Evolutionary conservation across 1,139 yeast genomes (phyloP).

Genomic region (Candida sojae): DNA sequence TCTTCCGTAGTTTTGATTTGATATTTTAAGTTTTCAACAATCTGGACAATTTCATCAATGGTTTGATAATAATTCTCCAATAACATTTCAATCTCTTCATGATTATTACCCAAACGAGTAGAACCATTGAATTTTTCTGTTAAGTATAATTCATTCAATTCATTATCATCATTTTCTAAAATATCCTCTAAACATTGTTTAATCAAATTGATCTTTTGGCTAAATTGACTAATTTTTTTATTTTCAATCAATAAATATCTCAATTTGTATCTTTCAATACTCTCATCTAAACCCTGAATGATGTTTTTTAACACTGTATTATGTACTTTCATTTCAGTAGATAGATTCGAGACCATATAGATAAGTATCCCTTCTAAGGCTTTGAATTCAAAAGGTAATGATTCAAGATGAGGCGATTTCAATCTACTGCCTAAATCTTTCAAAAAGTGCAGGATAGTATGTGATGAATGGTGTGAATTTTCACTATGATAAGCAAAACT

Average conservation of each 20-base stretch:
- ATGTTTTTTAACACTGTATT: conserved; percentile 40
- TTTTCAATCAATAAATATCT: conserved; percentile 45
- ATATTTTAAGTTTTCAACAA: conserved; percentile 39
- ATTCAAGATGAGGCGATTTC: conserved; percentile 17
- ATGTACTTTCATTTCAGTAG: conserved; percentile 48
- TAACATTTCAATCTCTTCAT: conserved; percentile 45
- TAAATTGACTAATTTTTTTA: conserved; percentile 47
- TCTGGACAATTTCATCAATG: conserved; percentile 48
- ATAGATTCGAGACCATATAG: conserved; percentile 38
- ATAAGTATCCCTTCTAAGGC: conserved; percentile 46
- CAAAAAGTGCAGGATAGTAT: conserved; percentile 37
- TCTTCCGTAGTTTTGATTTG: conserved; percentile 51
- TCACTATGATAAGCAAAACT: conserved; percentile 27
- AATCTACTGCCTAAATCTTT: conserved; percentile 34
- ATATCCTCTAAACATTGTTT: conserved; percentile 42
- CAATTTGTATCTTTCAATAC: conserved; percentile 41
- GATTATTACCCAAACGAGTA: conserved; percentile 34
- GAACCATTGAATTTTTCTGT: conserved; percentile 27
- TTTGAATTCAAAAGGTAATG: conserved; percentile 44
- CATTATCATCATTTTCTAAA: conserved; percentile 40
- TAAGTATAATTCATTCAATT: conserved; percentile 41
- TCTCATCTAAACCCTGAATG: conserved; percentile 37
- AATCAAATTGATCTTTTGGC: conserved; percentile 42
- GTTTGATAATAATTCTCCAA: conserved; percentile 47
- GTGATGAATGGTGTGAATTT: conserved; percentile 28